Conservation (phyloP, 1,139 yeast species). For the Suhomyces yuchorum region DNA sequence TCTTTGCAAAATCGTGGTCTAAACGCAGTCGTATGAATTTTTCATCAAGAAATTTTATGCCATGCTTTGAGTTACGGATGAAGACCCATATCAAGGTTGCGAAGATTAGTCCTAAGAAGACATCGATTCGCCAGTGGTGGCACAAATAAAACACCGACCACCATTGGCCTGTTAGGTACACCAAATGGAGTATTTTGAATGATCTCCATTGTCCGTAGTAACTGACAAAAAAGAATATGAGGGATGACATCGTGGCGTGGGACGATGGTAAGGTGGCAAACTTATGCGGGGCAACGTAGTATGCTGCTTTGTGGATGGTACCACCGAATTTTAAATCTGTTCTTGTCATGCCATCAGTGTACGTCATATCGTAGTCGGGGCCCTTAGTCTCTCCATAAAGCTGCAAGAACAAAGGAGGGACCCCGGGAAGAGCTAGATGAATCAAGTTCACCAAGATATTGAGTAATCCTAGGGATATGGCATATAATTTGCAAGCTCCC, state of each 20-base stretch:
- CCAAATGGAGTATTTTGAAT: constrained; percentile 15
- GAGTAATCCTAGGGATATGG: constrained; percentile 17
- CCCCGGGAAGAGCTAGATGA: constrained; percentile 20
- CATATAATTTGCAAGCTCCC: constrained; percentile 18
- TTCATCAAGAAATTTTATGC: constrained; percentile 16
- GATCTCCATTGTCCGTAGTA: constrained; percentile 17
- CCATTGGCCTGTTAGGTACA: constrained; percentile 20
- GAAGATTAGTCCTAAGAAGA: constrained; percentile 20
- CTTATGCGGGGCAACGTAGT: constrained; percentile 21
- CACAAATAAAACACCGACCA: constrained; percentile 23
- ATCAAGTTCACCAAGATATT: constrained; percentile 18
- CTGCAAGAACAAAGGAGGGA: constrained; percentile 21
- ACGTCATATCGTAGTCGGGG: constrained; percentile 21
- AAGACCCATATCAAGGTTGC: constrained; percentile 17
- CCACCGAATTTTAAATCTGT: constrained; percentile 19
- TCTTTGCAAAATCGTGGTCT: constrained; percentile 13
- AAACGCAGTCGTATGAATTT: constrained; percentile 16
- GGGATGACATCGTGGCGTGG: constrained; percentile 20
- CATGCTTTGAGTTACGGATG: constrained; percentile 15
- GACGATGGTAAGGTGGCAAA: constrained; percentile 22
- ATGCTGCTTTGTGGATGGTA: constrained; percentile 17
- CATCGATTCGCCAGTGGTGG: constrained; percentile 23
- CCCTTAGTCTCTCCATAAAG: constrained; percentile 19
- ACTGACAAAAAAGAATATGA: constrained; percentile 19
- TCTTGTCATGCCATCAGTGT: constrained; percentile 21